Evolutionary conservation across 192 early-diverging fungal genomes (phyloP), one percentile per base, ranked within the genome.

Genomic region (Podila clonocystis): DNA sequence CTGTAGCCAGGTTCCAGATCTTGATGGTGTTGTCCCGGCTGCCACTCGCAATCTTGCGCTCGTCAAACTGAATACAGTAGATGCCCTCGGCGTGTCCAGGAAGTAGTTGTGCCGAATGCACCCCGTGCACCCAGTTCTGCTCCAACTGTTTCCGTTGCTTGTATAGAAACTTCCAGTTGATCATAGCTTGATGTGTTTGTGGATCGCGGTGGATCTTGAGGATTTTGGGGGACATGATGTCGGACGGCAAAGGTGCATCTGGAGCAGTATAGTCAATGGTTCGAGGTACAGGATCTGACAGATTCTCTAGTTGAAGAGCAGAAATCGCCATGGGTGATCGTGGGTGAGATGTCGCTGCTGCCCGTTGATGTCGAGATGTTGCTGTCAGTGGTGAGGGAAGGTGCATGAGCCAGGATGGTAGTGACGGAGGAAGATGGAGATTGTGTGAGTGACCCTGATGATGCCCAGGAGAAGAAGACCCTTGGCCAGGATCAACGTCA

Each of bases 11-110:
- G 73, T 96, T 91, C 94, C 94, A 97, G 29, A 96, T 72, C 75
- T 94, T 94, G 77, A 92, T 88, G 7, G 86, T 87, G 41, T 87
- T 72, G 61, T 94, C 93, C 19, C 93, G 86, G 58, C 91, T 91
- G 4, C 93, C 94, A 1, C 91, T 93, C 5, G 93, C 87, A 45
- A 95, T 74, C 70, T 89, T 94, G 58, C 87, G 50, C 12, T 85
- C 76, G 52, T 93, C 92, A 75, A 93, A 93, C 82, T 95, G 93
- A 60, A 95, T 72, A 55, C 91, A 94, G 73, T 98, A 98, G 5
- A 98, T 91, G 41, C 94, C 91, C 58, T 97, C 97, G 0, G 85
- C 70, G 68, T 98, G 97, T 9, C 93, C 92, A 67, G 91, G 89
- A 33, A 95, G 86, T 36, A 91, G 86, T 19, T 83, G 84, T 13